Conservation (phyloP, 73 alveolate genomes). For the Urostyla sp. region DNA sequence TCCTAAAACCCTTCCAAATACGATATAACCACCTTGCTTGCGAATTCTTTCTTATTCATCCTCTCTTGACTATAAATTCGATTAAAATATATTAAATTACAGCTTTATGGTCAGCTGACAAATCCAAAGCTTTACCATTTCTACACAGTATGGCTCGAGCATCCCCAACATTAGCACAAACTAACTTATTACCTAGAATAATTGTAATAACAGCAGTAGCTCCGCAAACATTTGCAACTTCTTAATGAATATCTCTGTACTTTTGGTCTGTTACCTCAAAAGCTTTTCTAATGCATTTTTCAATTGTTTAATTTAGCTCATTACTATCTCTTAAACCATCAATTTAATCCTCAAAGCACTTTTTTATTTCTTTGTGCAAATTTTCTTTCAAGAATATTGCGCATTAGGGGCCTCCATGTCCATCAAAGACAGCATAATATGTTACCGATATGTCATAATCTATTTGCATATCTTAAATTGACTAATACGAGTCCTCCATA, state of each 20-base stretch:
- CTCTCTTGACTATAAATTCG: constrained; percentile 40
- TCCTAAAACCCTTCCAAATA: constrained; percentile 88
- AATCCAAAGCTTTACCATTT: constrained; percentile 82
- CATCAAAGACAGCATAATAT: constrained; percentile 87
- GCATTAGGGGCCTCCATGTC: constrained; percentile 77
- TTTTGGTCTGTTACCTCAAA: constrained; percentile 66
- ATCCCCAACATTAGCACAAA: constrained; percentile 89
- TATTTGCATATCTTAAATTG: constrained; percentile 59
- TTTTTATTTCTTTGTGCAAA: constrained; percentile 33
- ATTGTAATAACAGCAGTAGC: constrained; percentile 74
- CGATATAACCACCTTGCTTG: constrained; percentile 84
- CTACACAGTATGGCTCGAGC: constrained; percentile 83
- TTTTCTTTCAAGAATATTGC: constrained; percentile 51
- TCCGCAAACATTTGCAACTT: constrained; percentile 66
- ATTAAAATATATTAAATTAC: constrained; percentile 36
- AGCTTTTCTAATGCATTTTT: constrained; percentile 27
- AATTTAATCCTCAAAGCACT: constrained; percentile 35
- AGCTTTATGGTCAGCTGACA: constrained; percentile 86
- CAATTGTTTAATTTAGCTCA: constrained; percentile 37
- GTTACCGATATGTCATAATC: constrained; percentile 64
- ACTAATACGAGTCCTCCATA: constrained; percentile 68
- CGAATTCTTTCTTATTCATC: constrained; percentile 80
- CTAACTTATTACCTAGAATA: constrained; percentile 70
- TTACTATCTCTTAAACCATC: constrained; percentile 46
- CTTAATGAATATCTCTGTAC: constrained; percentile 48